phyloP scores from a whole-genome alignment of 2,329 filamentous ascomycete species.

The Aspergillus niger region DNA sequence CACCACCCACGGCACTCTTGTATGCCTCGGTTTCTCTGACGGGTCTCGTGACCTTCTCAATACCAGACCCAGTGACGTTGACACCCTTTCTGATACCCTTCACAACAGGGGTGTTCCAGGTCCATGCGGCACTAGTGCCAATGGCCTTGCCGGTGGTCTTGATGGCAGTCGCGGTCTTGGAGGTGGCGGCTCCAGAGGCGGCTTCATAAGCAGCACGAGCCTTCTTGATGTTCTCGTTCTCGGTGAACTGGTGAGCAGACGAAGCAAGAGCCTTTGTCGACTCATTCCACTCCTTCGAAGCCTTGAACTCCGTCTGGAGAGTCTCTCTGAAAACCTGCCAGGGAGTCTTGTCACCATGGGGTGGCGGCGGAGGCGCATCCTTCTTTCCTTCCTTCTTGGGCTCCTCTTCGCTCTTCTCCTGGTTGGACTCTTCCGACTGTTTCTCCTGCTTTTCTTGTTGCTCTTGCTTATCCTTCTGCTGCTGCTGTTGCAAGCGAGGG shows the following conservation, averaged over 20 bases:
- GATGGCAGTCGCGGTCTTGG: slow-evolving; percentile 75
- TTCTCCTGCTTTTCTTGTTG: slow-evolving; percentile 41
- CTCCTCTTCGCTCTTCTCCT: slow-evolving; percentile 51
- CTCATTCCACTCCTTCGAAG: slow-evolving; percentile 98
- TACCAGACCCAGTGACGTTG: slow-evolving; percentile 77
- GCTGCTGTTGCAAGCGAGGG: slow-evolving; percentile 36
- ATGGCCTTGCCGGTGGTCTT: slow-evolving; percentile 84
- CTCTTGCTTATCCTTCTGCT: slow-evolving; percentile 30
- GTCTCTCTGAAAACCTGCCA: slow-evolving; percentile 99
- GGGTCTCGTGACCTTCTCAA: slow-evolving; percentile 94
- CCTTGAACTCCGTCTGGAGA: slow-evolving; percentile 89
- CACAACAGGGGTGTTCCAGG: slow-evolving; percentile 92
- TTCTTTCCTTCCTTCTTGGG: slow-evolving; percentile 58
- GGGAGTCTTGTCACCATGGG: slow-evolving; percentile 95
- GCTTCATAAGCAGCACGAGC: slow-evolving; percentile 85
- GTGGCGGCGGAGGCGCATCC: slow-evolving; percentile 75
- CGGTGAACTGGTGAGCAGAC: slow-evolving; percentile 84
- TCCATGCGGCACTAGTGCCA: slow-evolving; percentile 91
- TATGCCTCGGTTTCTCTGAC: slow-evolving; percentile 93
- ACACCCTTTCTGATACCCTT: slow-evolving; percentile 88
- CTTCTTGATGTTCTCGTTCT: slow-evolving; percentile 86
- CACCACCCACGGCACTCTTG: slow-evolving; percentile 61
- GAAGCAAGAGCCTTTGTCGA: slow-evolving; percentile 92
- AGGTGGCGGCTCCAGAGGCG: slow-evolving; percentile 79
- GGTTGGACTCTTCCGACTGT: slow-evolving; percentile 35